Evolutionary conservation across 2,329 filamentous ascomycete species (phyloP).

Genomic region (Trichoderma sp.): DNA sequence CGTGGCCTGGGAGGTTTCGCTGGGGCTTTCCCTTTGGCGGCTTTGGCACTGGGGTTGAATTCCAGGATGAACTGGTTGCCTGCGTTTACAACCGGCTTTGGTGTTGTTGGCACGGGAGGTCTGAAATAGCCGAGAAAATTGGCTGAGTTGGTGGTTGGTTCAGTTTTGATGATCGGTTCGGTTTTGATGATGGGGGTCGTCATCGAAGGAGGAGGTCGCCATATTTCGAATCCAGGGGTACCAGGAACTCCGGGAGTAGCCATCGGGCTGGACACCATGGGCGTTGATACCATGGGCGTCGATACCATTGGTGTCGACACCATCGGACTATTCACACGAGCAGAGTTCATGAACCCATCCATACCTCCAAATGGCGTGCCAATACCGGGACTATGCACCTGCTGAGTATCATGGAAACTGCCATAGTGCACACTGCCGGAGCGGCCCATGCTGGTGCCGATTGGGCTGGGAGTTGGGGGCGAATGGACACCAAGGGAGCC

Average conservation of each 20-base stretch:
- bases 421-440: constrained; percentile 33
- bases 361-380: constrained; percentile 34
- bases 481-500: constrained; percentile 31
- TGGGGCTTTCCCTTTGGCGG: constrained; percentile 35
- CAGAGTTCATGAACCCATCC: constrained; percentile 34
- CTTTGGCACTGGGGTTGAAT: constrained; percentile 33
- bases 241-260: constrained; percentile 29
- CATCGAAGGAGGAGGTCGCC: constrained; percentile 36
- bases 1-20: constrained; percentile 35
- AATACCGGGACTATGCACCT: constrained; percentile 30
- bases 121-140: constrained; percentile 35
- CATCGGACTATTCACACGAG: constrained; percentile 31
- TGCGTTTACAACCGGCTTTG: constrained; percentile 38
- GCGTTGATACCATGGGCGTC: constrained; percentile 27
- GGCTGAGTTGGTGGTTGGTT: constrained; percentile 26
- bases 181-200: constrained; percentile 21
- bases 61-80: constrained; percentile 40
- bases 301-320: constrained; percentile 25
- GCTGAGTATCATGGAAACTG: constrained; percentile 33
- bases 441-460: constrained; percentile 28
- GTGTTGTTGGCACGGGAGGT: constrained; percentile 40
- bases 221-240: constrained; percentile 40
- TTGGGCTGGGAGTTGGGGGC: constrained; percentile 34
- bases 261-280: constrained; percentile 24
- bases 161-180: constrained; percentile 27